Evolutionary conservation across 2,329 filamentous ascomycete species (phyloP).

Genomic region (Penicillium sp.): DNA sequence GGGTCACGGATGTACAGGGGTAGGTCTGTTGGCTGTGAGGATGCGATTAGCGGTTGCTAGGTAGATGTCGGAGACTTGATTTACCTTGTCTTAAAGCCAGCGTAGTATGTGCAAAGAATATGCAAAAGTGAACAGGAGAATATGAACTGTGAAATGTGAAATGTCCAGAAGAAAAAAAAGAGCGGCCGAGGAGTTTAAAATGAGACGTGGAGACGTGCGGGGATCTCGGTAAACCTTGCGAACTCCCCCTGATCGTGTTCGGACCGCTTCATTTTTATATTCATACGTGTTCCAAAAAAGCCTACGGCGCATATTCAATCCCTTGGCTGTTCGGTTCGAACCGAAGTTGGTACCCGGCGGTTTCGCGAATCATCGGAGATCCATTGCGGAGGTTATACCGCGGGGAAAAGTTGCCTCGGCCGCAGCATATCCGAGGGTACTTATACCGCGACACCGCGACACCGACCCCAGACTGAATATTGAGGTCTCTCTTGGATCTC

Average conservation of each 20-base stretch:
- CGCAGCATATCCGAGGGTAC: constrained; percentile 7
- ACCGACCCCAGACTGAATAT: background rate
- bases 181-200: constrained; percentile 2
- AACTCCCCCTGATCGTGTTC: background rate
- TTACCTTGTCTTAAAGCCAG: background rate
- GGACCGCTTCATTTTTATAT: no score
- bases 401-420: constrained; percentile 7
- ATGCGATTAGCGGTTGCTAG: background rate
- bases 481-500: background rate
- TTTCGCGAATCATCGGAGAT: no score
- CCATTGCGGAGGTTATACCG: constrained; percentile 16
- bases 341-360: background rate
- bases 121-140: background rate
- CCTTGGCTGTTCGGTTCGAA: background rate
- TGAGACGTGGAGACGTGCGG: constrained; percentile 1
- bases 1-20: background rate
- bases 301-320: background rate
- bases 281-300: no score
- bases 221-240: constrained; percentile 6
- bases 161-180: background rate
- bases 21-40: background rate
- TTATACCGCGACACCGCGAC: background rate
- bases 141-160: background rate
- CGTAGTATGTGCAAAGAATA: background rate
- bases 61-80: background rate